phyloP scores from a whole-genome alignment of 306 rosid genomes.

The Nissolia schottii region DNA sequence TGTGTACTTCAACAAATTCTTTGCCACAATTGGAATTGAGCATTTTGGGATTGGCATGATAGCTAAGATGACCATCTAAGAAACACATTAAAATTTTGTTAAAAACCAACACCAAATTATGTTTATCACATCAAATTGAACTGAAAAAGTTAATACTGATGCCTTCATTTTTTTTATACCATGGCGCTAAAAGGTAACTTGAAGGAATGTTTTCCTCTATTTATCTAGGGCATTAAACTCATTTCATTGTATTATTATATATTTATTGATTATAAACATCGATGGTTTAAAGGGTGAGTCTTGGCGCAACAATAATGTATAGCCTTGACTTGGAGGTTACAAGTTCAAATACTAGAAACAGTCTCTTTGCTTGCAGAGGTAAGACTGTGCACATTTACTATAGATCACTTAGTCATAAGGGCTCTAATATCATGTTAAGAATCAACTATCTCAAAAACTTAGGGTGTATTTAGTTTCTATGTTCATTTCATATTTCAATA shows the following conservation, averaged over 20 bases:
- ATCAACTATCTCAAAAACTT: too few relatives aligned
- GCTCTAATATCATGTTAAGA: too few relatives aligned
- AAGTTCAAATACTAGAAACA: too few relatives aligned
- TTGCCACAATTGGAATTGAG: constrained; percentile 29
- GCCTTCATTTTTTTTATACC: neutral
- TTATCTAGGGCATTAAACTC: neutral
- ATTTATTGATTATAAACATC: neutral
- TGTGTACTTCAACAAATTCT: constrained; percentile 45
- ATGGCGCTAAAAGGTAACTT: too few relatives aligned
- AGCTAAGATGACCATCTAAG: constrained; percentile 47
- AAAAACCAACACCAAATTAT: neutral
- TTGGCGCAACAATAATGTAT: too few relatives aligned
- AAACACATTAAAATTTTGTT: constrained; percentile 11
- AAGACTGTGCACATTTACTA: too few relatives aligned
- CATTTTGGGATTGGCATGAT: constrained; percentile 5
- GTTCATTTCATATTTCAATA: too few relatives aligned
- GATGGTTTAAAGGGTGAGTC: neutral
- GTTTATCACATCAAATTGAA: neutral
- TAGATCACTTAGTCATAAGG: too few relatives aligned
- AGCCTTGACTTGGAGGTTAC: neutral
- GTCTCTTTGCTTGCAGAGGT: too few relatives aligned
- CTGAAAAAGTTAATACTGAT: neutral
- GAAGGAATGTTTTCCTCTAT: neutral
- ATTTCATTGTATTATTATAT: neutral
- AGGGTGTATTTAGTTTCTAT: too few relatives aligned